phyloP scores from a whole-genome alignment of 2,329 filamentous ascomycete species.

The Ophiosphaerella korrae region DNA sequence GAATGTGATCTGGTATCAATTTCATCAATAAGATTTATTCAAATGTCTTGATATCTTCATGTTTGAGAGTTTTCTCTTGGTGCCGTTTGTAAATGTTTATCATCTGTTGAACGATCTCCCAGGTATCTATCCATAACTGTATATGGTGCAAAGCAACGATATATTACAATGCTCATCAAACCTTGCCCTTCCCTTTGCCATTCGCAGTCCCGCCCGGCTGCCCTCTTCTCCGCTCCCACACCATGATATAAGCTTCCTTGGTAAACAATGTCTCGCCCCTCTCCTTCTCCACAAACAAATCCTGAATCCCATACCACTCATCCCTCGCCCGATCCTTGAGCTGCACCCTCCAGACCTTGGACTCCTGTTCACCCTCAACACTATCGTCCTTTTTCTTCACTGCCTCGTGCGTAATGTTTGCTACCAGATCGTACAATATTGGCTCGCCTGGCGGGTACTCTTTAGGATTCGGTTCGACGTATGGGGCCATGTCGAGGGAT shows the following conservation, averaged over 20 bases:
- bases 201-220: slow-evolving; percentile 9
- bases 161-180: slow-evolving; percentile 1
- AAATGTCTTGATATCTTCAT: too few relatives aligned
- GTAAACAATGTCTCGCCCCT: slow-evolving; percentile 89
- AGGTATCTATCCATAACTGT: too few relatives aligned
- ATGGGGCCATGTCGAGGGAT: slow-evolving; percentile 84
- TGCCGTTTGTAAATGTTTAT: too few relatives aligned
- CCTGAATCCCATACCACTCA: slow-evolving; percentile 93
- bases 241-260: slow-evolving; percentile 92
- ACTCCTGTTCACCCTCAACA: slow-evolving; percentile 87
- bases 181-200: slow-evolving; percentile 23
- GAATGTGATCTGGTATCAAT: too few relatives aligned
- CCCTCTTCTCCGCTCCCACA: slow-evolving; percentile 85
- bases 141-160: too few relatives aligned
- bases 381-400: slow-evolving; percentile 77
- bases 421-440: slow-evolving; percentile 92
- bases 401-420: slow-evolving; percentile 89
- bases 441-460: slow-evolving; percentile 76
- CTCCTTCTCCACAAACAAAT: slow-evolving; percentile 88
- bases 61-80: too few relatives aligned
- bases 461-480: slow-evolving; percentile 83
- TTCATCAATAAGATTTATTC: too few relatives aligned
- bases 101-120: too few relatives aligned
- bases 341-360: slow-evolving; percentile 95
- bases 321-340: slow-evolving; percentile 78